Percentiles rank a stretch among this genome's conserved stretches.
phyloP scores from a whole-genome alignment of 2,329 filamentous ascomycete species.

The Lachnellula willkommii region DNA sequence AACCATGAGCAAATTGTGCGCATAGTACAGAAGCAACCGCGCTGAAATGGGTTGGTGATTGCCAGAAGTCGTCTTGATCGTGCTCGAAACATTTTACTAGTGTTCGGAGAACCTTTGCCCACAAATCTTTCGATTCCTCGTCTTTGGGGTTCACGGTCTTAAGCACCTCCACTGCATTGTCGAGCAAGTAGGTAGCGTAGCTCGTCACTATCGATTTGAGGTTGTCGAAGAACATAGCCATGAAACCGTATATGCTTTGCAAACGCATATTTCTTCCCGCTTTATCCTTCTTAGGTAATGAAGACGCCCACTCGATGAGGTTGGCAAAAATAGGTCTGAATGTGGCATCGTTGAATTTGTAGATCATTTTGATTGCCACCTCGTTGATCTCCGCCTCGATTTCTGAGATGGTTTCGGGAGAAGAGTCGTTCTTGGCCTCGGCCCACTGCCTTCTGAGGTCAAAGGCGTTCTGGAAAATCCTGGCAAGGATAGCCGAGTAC shows the following conservation, averaged over 20 bases:
- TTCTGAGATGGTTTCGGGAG: slow-evolving; percentile 45
- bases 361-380: slow-evolving; percentile 80
- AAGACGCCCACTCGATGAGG: slow-evolving; percentile 75
- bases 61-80: slow-evolving; percentile 95
- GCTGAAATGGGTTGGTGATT: slow-evolving; percentile 79
- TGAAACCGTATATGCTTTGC: slow-evolving; percentile 76
- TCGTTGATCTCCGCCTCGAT: slow-evolving; percentile 64
- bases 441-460: slow-evolving; percentile 60
- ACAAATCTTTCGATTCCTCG: slow-evolving; percentile 54
- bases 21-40: slow-evolving; percentile 66
- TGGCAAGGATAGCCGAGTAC: slow-evolving; percentile 64
- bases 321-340: slow-evolving; percentile 89
- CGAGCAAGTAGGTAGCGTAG: slow-evolving; percentile 81
- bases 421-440: slow-evolving; percentile 38
- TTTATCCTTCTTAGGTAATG: slow-evolving; percentile 56
- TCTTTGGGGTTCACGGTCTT: slow-evolving; percentile 39
- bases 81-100: slow-evolving; percentile 74
- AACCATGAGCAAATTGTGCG: slow-evolving; percentile 54
- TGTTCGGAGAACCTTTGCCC: slow-evolving; percentile 64
- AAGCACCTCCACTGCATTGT: slow-evolving; percentile 64
- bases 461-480: slow-evolving; percentile 53
- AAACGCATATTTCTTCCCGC: slow-evolving; percentile 56
- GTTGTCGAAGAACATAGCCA: slow-evolving; percentile 72
- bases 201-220: slow-evolving; percentile 92
- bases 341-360: slow-evolving; percentile 90